phyloP scores from a whole-genome alignment of 2,329 filamentous ascomycete species.

The Apiospora aurea region DNA sequence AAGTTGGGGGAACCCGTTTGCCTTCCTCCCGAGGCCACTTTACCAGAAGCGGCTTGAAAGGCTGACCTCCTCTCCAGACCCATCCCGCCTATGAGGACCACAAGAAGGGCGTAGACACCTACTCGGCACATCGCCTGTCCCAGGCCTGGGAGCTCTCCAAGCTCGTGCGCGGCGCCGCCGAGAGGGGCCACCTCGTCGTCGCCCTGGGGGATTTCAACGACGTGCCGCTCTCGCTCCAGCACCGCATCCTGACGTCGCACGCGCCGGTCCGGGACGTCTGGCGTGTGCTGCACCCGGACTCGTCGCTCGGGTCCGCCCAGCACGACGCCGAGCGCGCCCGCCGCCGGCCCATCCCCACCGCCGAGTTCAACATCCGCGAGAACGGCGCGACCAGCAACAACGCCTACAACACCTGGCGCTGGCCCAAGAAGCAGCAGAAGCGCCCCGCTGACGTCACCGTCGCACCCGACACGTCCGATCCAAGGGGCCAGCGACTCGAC shows the following conservation, averaged over 20 bases:
- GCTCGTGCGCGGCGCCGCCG: conserved; percentile 80
- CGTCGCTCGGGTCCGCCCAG: conserved; percentile 76
- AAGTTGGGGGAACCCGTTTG: conserved; percentile 37
- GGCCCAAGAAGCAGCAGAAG: conserved; percentile 71
- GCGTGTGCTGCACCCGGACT: conserved; percentile 83
- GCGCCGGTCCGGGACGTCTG: conserved; percentile 83
- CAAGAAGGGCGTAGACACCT: conserved; percentile 76
- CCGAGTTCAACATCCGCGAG: conserved; percentile 76
- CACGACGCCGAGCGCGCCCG: conserved; percentile 72
- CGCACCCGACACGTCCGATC: conserved; percentile 71
- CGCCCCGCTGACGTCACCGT: conserved; percentile 52
- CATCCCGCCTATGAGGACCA: conserved; percentile 84
- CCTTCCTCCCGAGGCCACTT: neutral
- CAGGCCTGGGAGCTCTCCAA: conserved; percentile 97
- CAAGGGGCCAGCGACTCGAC: conserved; percentile 84
- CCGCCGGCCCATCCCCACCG: conserved; percentile 73
- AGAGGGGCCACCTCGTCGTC: conserved; percentile 82
- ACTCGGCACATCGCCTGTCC: conserved; percentile 87
- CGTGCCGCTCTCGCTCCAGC: conserved; percentile 84
- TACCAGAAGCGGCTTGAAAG: neutral
- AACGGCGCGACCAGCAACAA: conserved; percentile 91
- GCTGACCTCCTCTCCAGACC: conserved; percentile 46
- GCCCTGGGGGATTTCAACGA: conserved; percentile 97
- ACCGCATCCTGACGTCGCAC: conserved; percentile 81
- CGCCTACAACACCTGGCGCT: conserved; percentile 91